Evolutionary conservation across 495 filamentous ascomycete genomes (phyloP).

Genomic region (Penicillium angulare): DNA sequence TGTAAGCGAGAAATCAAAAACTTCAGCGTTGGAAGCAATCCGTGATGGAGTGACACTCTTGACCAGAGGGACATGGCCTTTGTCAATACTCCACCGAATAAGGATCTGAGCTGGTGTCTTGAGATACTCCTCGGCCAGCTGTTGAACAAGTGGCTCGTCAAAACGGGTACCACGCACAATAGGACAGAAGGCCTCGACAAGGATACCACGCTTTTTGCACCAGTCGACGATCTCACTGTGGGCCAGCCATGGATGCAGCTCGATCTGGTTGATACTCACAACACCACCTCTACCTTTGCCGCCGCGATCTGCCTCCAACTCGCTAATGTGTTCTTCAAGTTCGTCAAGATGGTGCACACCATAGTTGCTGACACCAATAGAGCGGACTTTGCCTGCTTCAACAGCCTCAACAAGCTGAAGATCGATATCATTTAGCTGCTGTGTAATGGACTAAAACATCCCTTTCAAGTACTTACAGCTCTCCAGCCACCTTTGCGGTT

Average conservation of each 20-base stretch:
- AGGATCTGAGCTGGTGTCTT: slow-evolving; percentile 62
- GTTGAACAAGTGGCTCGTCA: slow-evolving; percentile 47
- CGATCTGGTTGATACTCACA: slow-evolving; percentile 65
- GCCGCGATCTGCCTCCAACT: slow-evolving; percentile 14
- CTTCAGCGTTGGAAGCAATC: slow-evolving; percentile 63
- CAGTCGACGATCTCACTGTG: slow-evolving; percentile 53
- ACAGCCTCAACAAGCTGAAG: slow-evolving; percentile 59
- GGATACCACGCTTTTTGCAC: slow-evolving; percentile 54
- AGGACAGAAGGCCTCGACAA: slow-evolving; percentile 65
- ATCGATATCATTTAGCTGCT: background rate
- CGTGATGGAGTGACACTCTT: slow-evolving; percentile 68
- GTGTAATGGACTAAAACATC: background rate
- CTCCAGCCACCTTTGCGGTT: slow-evolving; percentile 61
- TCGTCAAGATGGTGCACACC: slow-evolving; percentile 67
- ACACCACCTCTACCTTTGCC: slow-evolving; percentile 48
- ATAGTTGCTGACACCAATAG: slow-evolving; percentile 66
- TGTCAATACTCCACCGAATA: slow-evolving; percentile 59
- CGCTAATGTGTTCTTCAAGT: slow-evolving; percentile 33
- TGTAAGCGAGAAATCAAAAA: slow-evolving; percentile 70
- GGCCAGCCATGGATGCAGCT: slow-evolving; percentile 69
- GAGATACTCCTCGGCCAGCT: slow-evolving; percentile 54
- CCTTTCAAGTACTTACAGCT: slow-evolving; percentile 30
- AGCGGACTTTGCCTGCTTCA: slow-evolving; percentile 55
- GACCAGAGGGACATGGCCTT: slow-evolving; percentile 62
- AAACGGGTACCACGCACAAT: slow-evolving; percentile 58